These are phyloP conservation scores for Ceratocystiopsis minuta DNA, from an alignment of 2,329 filamentous ascomycete genomes.

Conservation along the genomic window DNA sequence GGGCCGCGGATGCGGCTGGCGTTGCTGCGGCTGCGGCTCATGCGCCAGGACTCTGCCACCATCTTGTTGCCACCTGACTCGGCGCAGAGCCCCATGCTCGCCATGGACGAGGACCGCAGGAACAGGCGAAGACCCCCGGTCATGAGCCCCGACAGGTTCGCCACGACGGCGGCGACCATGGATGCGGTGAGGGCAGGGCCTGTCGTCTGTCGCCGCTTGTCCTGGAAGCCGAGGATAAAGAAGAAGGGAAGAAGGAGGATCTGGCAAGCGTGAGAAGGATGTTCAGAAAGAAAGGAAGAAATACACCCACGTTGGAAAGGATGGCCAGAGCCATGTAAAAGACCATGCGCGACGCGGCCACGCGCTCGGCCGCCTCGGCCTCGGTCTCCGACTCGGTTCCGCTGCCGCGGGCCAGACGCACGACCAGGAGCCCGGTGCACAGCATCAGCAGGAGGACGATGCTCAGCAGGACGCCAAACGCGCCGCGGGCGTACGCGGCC, in stretches of 20 bases:
- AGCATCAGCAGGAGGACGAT: conserved; percentile 32
- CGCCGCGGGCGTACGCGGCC: conserved; percentile 37
- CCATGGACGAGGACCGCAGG: conserved; percentile 42
- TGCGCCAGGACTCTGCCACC: not conserved
- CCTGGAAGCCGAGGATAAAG: conserved; percentile 31
- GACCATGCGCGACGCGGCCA: conserved; percentile 49
- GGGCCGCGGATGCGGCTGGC: conserved; percentile 15
- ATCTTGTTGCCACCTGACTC: conserved; percentile 12
- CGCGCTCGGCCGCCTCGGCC: conserved; percentile 40
- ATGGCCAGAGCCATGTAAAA: conserved; percentile 44
- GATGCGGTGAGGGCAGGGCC: conserved; percentile 29
- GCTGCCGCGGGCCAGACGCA: conserved; percentile 34
- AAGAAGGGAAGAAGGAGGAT: conserved; percentile 47
- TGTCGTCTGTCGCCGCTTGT: conserved; percentile 14
- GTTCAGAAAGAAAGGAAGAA: not conserved
- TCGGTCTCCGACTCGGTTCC: conserved; percentile 32
- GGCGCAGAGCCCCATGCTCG: conserved; percentile 32
- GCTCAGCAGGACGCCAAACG: conserved; percentile 33
- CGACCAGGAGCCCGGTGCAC: conserved; percentile 34
- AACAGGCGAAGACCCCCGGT: conserved; percentile 50
- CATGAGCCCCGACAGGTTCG: conserved; percentile 47
- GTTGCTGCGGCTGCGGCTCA: conserved; percentile 18
- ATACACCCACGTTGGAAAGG: conserved; percentile 34
- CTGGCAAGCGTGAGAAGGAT: conserved; percentile 17
- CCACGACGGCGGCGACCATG: conserved; percentile 46